Evolutionary conservation across 2,329 filamentous ascomycete species (phyloP), one percentile per base, ranked within the genome.

Genomic region (Neonectria sp.): DNA sequence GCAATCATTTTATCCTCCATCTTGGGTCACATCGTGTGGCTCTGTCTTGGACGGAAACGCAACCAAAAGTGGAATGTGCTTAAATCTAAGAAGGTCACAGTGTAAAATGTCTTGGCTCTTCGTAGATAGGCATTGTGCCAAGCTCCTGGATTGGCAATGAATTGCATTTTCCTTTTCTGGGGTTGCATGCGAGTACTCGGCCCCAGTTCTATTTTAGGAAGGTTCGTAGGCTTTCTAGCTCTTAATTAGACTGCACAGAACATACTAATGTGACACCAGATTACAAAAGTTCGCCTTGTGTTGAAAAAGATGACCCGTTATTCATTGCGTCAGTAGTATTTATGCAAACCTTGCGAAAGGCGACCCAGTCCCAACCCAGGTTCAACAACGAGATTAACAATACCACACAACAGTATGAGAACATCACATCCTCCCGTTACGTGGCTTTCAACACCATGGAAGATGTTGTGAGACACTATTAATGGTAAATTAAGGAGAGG

Each of bases 31-130:
- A 55, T 62, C 29, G 59, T 40, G 40, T 11, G 29, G 55, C 51
- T 53, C 37, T 55, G 40, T 62, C 59, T 55, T 62, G 51, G 27
- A 35, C 35, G 51, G 59, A 6, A 62, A 48, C 17, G 24, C 31
- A 21, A 24, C 59, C 49, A 4, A 49, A 62, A 55, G 40, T 55
- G 59, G 59, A 62, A 55, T 35, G 29, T 55, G 59, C 51, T 46
- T 45, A 40, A 40, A 60, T 60, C 35, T 55, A 33, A 53, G 35
- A 53, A 24, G 31, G 31, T 48, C 33, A 33, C 37, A 40, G 37
- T 55, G 59, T 15, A 25, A 33, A 61, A 45, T 46, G 11, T 29
- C 40, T 55, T 43, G 51, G 59, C 37, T 55, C 55, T 24, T 21
- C 21, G 43, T 33, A 62, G 43, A 25, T 13, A 15, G 27, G 29